Conservation (phyloP, 371 early-diverging fungal genomes). For the Basidiobolus meristosporus region DNA sequence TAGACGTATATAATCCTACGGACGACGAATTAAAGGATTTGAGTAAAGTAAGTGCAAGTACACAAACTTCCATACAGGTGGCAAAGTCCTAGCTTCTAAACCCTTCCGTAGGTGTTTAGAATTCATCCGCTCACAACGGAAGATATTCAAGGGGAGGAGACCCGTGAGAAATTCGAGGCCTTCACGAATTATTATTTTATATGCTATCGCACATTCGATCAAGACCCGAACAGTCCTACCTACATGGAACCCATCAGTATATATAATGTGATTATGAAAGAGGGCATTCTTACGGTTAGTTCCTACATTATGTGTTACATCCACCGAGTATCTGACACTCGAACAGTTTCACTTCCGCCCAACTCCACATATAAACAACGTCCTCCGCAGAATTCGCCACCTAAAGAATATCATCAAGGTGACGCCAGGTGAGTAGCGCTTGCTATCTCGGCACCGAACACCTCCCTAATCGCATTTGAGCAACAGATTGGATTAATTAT, state of each 20-base stretch:
- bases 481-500: conserved; percentile 89
- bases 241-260: conserved; percentile 67
- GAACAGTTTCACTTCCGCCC: conserved; percentile 41
- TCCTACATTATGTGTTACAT: too few species aligned
- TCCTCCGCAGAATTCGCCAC: conserved; percentile 33
- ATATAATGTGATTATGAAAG: conserved; percentile 59
- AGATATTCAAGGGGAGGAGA: conserved; percentile 73
- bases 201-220: conserved; percentile 59
- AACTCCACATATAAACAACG: conserved; percentile 33
- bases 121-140: conserved; percentile 79
- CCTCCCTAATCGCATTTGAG: conserved; percentile 2
- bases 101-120: conserved; percentile 36
- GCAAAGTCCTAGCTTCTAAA: too few species aligned
- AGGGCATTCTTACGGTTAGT: conserved; percentile 39
- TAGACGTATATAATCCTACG: conserved; percentile 67
- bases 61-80: too few species aligned
- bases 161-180: conserved; percentile 82
- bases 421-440: conserved; percentile 27
- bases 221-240: conserved; percentile 36
- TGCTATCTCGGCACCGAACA: background rate
- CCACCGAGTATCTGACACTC: too few species aligned
- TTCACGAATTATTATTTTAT: conserved; percentile 85
- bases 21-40: conserved; percentile 55
- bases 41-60: conserved; percentile 39
- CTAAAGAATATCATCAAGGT: conserved; percentile 36